Evolutionary conservation across 1,139 yeast genomes (phyloP).

Genomic region (Zygosaccharomyces pseudobailii): DNA sequence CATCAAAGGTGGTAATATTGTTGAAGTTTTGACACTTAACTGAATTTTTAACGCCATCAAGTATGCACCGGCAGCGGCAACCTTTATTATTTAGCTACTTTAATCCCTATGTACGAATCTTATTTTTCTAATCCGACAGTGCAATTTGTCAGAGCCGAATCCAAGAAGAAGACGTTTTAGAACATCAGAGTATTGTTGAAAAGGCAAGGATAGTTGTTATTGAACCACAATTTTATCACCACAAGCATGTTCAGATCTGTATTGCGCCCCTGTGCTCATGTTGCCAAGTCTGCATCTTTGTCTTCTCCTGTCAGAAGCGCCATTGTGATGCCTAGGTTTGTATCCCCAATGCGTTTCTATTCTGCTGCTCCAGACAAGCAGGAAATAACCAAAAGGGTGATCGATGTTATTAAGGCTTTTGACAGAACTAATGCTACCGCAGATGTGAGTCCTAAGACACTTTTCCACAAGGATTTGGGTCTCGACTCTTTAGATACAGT

Average conservation of each 20-base stretch:
- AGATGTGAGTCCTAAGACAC: slow-evolving; percentile 30
- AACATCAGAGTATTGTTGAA: not conserved
- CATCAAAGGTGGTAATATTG: not conserved
- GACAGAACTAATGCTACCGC: slow-evolving; percentile 27
- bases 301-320: slow-evolving; percentile 10
- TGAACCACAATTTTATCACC: not conserved
- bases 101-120: not conserved
- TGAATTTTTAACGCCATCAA: too few species aligned
- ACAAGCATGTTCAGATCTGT: slow-evolving; percentile 22
- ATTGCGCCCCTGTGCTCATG: slow-evolving; percentile 20
- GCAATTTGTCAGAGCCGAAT: not conserved
- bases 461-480: slow-evolving; percentile 48
- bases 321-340: slow-evolving; percentile 9
- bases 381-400: slow-evolving; percentile 26
- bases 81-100: not conserved
- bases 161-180: not conserved
- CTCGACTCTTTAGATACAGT: slow-evolving; percentile 67
- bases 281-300: slow-evolving; percentile 12
- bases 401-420: slow-evolving; percentile 32
- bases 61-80: too few species aligned
- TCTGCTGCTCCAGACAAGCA: slow-evolving; percentile 23
- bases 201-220: not conserved
- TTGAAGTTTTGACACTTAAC: too few species aligned
- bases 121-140: not conserved
- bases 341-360: slow-evolving; percentile 23